Percentiles rank a stretch among this genome's conserved stretches.
These are phyloP conservation scores for Gnomoniopsis sp. DNA, from an alignment of 2,329 filamentous ascomycete species.

Conservation along the genomic window DNA sequence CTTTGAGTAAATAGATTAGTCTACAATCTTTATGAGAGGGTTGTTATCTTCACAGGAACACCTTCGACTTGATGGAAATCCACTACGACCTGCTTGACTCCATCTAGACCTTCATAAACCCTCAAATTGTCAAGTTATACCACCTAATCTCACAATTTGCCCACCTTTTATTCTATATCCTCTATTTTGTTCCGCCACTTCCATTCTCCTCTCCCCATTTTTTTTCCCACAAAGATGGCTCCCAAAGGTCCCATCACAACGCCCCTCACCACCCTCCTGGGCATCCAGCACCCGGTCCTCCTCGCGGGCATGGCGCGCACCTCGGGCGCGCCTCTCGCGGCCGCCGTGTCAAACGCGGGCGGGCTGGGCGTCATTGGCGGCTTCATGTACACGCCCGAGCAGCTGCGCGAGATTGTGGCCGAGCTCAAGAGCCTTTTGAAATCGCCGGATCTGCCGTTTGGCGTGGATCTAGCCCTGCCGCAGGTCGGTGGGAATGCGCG, in stretches of 20 bases:
- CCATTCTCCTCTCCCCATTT: not conserved
- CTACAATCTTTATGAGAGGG: no score
- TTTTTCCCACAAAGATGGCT: conserved; percentile 31
- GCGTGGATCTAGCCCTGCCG: conserved; percentile 86
- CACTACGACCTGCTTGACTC: no score
- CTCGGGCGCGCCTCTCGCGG: conserved; percentile 73
- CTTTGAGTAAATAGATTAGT: no score
- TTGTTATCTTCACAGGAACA: no score
- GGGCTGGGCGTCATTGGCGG: conserved; percentile 75
- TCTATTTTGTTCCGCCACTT: not conserved
- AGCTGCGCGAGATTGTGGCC: conserved; percentile 76
- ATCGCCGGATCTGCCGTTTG: conserved; percentile 72
- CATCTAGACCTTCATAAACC: not conserved
- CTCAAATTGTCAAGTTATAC: no score
- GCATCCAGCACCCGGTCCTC: conserved; percentile 83
- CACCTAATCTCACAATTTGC: not conserved
- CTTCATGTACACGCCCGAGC: conserved; percentile 67
- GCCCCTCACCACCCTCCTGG: conserved; percentile 73
- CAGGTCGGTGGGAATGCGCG: conserved; percentile 81
- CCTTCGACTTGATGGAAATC: no score
- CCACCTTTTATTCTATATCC: not conserved
- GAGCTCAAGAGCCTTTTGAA: conserved; percentile 76
- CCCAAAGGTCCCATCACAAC: conserved; percentile 61
- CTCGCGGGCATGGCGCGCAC: conserved; percentile 93
- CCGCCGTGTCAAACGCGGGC: conserved; percentile 84